These are phyloP conservation scores for Yamadazyma takamatsuzukensis DNA, from an alignment of 805 yeast species.

Conservation along the genomic window DNA sequence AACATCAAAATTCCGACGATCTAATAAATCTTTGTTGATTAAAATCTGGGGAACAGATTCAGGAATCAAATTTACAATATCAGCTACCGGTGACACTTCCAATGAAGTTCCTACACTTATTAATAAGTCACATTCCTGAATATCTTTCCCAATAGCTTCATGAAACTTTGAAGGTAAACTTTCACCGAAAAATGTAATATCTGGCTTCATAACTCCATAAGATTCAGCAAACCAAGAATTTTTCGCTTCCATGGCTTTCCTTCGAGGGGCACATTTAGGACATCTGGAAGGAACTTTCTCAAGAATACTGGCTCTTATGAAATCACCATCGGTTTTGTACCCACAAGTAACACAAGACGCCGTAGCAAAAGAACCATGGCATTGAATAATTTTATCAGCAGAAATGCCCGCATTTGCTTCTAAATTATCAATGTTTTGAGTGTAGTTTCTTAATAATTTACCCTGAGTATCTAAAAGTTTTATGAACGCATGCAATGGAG, in stretches of 20 bases:
- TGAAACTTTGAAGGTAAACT: conserved; percentile 50
- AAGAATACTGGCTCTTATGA: conserved; percentile 46
- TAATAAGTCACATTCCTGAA: conserved; percentile 70
- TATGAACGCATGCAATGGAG: conserved; percentile 39
- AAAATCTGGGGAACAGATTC: conserved; percentile 33
- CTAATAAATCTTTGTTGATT: conserved; percentile 36
- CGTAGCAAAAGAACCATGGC: conserved; percentile 76
- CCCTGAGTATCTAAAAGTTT: conserved; percentile 32
- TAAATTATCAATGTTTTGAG: conserved; percentile 43
- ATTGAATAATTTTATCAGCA: conserved; percentile 62
- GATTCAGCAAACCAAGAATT: conserved; percentile 27
- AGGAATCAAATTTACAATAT: conserved; percentile 34
- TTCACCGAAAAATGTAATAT: conserved; percentile 81
- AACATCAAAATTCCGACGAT: conserved; percentile 36
- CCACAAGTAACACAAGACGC: conserved; percentile 79
- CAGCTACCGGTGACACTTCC: conserved; percentile 54
- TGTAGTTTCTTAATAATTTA: conserved; percentile 39
- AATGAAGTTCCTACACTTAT: conserved; percentile 82
- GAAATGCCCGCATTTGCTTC: conserved; percentile 48
- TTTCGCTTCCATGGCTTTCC: conserved; percentile 16
- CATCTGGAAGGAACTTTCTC: conserved; percentile 54
- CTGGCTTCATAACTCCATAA: conserved; percentile 72
- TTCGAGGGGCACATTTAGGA: conserved; percentile 25
- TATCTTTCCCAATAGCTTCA: conserved; percentile 42
- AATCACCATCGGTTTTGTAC: conserved; percentile 48